phyloP scores from a whole-genome alignment of 208 protist species.

The Trichomonas vaginalis region DNA sequence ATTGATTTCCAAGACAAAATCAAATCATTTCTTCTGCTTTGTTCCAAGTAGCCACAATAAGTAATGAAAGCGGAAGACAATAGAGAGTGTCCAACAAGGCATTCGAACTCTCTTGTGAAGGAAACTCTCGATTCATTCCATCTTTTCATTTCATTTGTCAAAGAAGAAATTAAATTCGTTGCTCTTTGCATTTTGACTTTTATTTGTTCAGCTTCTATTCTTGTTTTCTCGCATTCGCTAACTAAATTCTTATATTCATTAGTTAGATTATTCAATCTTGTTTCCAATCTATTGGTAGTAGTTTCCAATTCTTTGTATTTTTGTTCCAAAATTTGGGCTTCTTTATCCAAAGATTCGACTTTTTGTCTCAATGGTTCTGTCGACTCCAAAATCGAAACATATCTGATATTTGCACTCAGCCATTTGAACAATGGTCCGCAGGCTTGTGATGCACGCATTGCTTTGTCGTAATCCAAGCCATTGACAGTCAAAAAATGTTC shows the following conservation, averaged over 20 bases:
- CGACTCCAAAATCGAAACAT: constrained; percentile 61
- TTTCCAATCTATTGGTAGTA: constrained; percentile 41
- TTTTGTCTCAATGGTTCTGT: constrained; percentile 73
- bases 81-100: constrained; percentile 77
- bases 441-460: constrained; percentile 71
- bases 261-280: constrained; percentile 61
- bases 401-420: constrained; percentile 76
- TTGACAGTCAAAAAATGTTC: constrained; percentile 61
- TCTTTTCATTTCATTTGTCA: constrained; percentile 68
- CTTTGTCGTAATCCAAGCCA: constrained; percentile 68
- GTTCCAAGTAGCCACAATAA: constrained; percentile 92
- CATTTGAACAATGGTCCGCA: constrained; percentile 85
- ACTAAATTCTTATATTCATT: constrained; percentile 73
- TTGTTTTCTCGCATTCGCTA: constrained; percentile 63
- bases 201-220: constrained; percentile 60
- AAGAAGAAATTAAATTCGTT: constrained; percentile 60
- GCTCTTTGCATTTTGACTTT: constrained; percentile 67
- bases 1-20: constrained; percentile 60
- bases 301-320: constrained; percentile 46
- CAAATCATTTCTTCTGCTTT: constrained; percentile 28
- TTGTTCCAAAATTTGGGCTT: constrained; percentile 46
- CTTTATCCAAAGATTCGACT: constrained; percentile 59
- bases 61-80: constrained; percentile 77
- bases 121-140: constrained; percentile 66
- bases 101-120: constrained; percentile 63